Conservation (phyloP, 352 stramenopile genomes). For the Phytophthora kernoviae region DNA sequence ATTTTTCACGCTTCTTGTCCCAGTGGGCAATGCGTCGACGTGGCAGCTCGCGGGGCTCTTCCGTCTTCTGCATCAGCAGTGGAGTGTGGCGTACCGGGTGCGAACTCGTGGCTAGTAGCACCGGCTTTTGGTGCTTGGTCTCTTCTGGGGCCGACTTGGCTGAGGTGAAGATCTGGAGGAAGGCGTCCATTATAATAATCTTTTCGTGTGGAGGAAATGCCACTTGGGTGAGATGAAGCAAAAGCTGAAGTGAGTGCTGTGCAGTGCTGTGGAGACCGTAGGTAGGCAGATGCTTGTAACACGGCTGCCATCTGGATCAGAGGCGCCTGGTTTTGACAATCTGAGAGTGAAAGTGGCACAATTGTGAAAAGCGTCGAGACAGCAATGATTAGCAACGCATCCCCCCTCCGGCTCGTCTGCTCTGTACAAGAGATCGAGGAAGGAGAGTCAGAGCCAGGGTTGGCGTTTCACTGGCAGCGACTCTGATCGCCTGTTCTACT, state of each 20-base stretch:
- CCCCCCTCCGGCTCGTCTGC: constrained; percentile 30
- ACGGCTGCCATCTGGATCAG: constrained; percentile 13
- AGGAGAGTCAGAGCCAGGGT: constrained; percentile 9
- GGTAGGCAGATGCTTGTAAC: neutral
- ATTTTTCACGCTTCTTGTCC: constrained; percentile 89
- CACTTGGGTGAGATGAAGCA: constrained; percentile 32
- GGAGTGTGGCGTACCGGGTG: constrained; percentile 38
- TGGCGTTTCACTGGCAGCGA: neutral
- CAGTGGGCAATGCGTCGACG: constrained; percentile 68
- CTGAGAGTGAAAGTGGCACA: constrained; percentile 26
- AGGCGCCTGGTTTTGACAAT: constrained; percentile 22
- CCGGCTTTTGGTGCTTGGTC: constrained; percentile 32
- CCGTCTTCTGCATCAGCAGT: constrained; percentile 60
- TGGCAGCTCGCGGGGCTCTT: constrained; percentile 33
- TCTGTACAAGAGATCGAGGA: constrained; percentile 17
- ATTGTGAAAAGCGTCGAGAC: constrained; percentile 4
- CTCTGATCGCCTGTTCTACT: neutral
- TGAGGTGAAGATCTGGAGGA: constrained; percentile 39
- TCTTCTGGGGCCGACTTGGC: constrained; percentile 26
- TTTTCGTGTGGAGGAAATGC: constrained; percentile 3
- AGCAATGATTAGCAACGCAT: constrained; percentile 32
- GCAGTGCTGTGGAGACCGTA: constrained; percentile 3
- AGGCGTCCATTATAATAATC: constrained; percentile 47
- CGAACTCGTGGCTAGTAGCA: constrained; percentile 24
- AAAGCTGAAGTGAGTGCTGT: constrained; percentile 44